Evolutionary conservation across 1,139 yeast species (phyloP), one percentile per base, ranked within the genome.

Genomic region (Diutina siamensis): DNA sequence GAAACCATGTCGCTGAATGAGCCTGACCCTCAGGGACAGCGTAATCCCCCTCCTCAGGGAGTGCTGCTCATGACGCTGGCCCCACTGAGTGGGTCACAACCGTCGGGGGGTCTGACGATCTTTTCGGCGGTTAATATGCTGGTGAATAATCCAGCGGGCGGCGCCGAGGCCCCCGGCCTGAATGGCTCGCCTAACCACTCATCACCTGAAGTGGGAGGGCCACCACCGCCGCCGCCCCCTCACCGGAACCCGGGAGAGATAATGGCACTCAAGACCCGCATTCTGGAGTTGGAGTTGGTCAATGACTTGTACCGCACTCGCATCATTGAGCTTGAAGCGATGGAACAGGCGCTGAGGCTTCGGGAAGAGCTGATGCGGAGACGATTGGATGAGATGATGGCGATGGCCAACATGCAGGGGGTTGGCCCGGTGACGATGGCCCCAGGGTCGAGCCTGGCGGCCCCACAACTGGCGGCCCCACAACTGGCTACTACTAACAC

Each of bases 231-330:
- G 4, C 34, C 13, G 4, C 34, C 34, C 15, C 40, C 40, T 4
- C 19, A 20, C 15, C 22, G 22, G 8, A 35, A 35, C 28, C 38
- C 38, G 15, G 38, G 25, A n/a, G 80, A 74, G 52, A 63, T 72
- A 19, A 76, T 78, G 18, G 66, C 70, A 41, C 66, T 87, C 49
- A 76, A 78, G 51, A 84, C 95, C 0, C 70, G 94, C 48, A 85
- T 88, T 20, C 78, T 86, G n/a, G 97, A 89, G 59, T 71, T 89
- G 49, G 97, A 89, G 60, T 69, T 89, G 44, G 95, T 89, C 36
- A 88, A 87, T 56, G 97, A 88, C 57, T 68, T 89, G 50, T 84
- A 85, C 65, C 74, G 86, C 53, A 77, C 92, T 3, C 75, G 95
- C 53, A 85, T 89, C 45, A 69, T 75, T 63, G 96, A 89, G 58